Evolutionary conservation across 371 early-diverging fungal species (phyloP), one percentile per base, ranked within the genome.

Genomic region (Mucor ambiguus): DNA sequence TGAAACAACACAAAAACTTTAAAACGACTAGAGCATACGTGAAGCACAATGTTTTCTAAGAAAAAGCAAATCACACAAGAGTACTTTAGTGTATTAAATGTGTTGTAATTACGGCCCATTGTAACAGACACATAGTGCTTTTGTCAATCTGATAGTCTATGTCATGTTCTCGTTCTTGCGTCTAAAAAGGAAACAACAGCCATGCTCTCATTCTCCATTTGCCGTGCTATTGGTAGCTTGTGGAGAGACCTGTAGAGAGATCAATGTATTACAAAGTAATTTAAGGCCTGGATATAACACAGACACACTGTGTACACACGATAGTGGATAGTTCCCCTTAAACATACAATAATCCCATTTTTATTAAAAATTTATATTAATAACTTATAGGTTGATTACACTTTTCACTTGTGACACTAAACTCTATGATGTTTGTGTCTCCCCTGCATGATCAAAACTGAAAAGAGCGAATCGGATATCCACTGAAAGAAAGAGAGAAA

Each of bases 321-420:
- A 48, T 24, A 48, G 41, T 18, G 18, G 18, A 41, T 41, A 41
- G 41, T 41, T 41, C 52, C 52, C 28, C 52, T 52, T 52, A 28
- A 52, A 52, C 24, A 52, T 24, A 52, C 26, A 24, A 52, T 28
- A 52, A 52, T 52, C 52, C 28, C 52, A 52, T 52, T 52, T 52
- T 28, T 28, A 46, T 46, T 52, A 28, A 52, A 52, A 52, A 52
- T 52, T 28, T 52, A 52, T 52, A 52, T 52, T 28, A 52, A 52
- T 52, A 22, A 28, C 22, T 52, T 28, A 28, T 52, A 28, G 46
- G n/a, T 22, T 46, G 16, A 52, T 52, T 52, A 12, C 52, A 26
- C 24, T 52, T 41, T 52, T 52, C 52, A 52, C 28, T 52, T 26
- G 52, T 52, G 52, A 52, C 52, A 52, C 52, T 52, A 22, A 41